Evolutionary conservation across 129 eudicot genomes (phyloP), one percentile per base, ranked within the genome.

Genomic region (Chrysanthemum seticuspe): DNA sequence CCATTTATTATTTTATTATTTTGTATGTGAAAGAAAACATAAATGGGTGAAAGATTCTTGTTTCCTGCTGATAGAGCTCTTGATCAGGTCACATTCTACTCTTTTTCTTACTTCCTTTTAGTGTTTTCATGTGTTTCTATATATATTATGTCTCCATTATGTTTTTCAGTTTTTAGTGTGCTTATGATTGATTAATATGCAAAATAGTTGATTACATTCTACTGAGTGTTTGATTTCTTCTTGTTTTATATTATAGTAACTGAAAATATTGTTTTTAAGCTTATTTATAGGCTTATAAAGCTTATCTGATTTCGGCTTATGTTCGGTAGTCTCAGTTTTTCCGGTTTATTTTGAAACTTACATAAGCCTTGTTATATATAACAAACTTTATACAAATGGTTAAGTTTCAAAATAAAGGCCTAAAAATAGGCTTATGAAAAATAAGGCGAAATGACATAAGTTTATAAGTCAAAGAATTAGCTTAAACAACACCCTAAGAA

Each of bases 51-150:
- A 72, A 85, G 83, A 76, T 69, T 72, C 13, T 69, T 75, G 14
- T 16, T 23, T 34, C 82, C 89, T 16, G 82, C 86, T 52, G 89
- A 87, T 47, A 81, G 94, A 82, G 83, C 86, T 67, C 70, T 85
- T 49, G 86, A 87, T 49, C 89, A 87, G 94, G 94, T 84, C 12
- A 21, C 27, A 10, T 12, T 69, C 65, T 45, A 73, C 63, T 68
- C 58, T 44, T 27, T 56, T 67, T n/a, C 2, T 2, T 7, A 6
- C 2, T 56, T 59, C 25, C 7, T 34, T 23, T 45, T 61, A 15
- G 18, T 58, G 2, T n/a, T 54, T 14, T 21, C 21, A 21, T 21
- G 21, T 21, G 21, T 21, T 21, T 21, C 21, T 21, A 21, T 21
- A 21, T 21, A 21, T 21, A 21, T 21, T 21, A 21, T 21, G 21